Base-by-base conservation (phyloP, 2,329 filamentous ascomycete species). In the Pseudocercospora ulei region DNA sequence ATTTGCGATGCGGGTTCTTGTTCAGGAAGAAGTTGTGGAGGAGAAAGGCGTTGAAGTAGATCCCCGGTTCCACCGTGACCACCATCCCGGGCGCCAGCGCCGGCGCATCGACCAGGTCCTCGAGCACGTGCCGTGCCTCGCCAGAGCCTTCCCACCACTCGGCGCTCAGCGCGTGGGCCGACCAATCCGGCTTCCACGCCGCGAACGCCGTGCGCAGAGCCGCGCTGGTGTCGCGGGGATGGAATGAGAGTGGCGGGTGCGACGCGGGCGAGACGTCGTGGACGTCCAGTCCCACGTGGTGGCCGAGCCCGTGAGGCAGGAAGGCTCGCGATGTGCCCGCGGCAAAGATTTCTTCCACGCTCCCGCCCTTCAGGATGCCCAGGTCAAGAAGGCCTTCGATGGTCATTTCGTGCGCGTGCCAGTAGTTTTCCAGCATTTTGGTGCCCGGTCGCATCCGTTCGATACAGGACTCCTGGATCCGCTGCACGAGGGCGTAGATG, bases 61-160 rank as follows among this genome's bases (percentile, higher is more conserved):
- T 75, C 11, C 90, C 90, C 4, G 90, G 90, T 65, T 98, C 90
- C 20, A 96, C 85, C 0, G 90, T 98, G 35, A 98, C 78, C 19
- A 96, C 82, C 45, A 80, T 81, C 5, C 82, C 80, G 38, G 80
- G 68, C 28, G 75, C 62, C 5, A 58, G 44, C 6, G 41, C 30
- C 2, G 42, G 39, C 9, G 49, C 42, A 28, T 41, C 36, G 16
- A 35, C 14, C n/a, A n/a, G n/a, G n/a, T n/a, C n/a, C n/a, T n/a
- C n/a, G n/a, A n/a, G n/a, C n/a, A n/a, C n/a, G n/a, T n/a, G n/a
- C n/a, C n/a, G n/a, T n/a, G n/a, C n/a, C n/a, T n/a, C n/a, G n/a
- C n/a, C n/a, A n/a, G n/a, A n/a, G n/a, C n/a, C n/a, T n/a, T n/a
- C 28, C 17, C 17, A 17, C 28, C 28, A 31, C 11, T 3, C 4